phyloP scores from a whole-genome alignment of 2,329 filamentous ascomycete genomes.

The Chalara sp. region DNA sequence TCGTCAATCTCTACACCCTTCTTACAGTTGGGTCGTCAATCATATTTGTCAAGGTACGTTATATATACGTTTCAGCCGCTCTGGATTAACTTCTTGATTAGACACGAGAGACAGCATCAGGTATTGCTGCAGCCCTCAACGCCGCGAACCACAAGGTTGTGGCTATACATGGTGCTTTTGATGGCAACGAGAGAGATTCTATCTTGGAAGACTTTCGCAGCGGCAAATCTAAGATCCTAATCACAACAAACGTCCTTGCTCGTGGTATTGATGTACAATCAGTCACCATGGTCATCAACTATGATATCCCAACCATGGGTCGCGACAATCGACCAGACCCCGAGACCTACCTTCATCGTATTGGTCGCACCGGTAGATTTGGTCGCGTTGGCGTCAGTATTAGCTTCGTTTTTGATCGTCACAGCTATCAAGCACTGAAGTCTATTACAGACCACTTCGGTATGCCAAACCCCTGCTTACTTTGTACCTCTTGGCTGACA shows the following conservation, averaged over 20 bases:
- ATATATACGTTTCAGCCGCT: background rate
- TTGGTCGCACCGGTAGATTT: constrained; percentile 93
- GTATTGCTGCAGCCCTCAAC: constrained; percentile 81
- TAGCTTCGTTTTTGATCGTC: constrained; percentile 83
- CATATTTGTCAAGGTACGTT: constrained; percentile 83
- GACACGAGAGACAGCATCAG: constrained; percentile 78
- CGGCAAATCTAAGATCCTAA: constrained; percentile 88
- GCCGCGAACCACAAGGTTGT: constrained; percentile 88
- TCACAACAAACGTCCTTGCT: constrained; percentile 93
- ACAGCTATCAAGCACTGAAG: constrained; percentile 72
- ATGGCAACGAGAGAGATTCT: constrained; percentile 74
- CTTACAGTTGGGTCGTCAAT: constrained; percentile 97
- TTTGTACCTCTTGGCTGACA: no score
- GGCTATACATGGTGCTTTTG: constrained; percentile 80
- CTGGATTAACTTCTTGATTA: constrained; percentile 29
- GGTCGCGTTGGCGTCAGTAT: constrained; percentile 94
- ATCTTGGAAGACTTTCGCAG: constrained; percentile 82
- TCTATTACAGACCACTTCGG: constrained; percentile 75
- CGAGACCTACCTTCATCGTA: constrained; percentile 96
- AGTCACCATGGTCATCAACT: constrained; percentile 98
- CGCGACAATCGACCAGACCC: constrained; percentile 80
- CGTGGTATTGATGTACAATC: constrained; percentile 91
- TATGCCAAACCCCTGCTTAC: background rate
- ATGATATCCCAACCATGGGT: constrained; percentile 75
- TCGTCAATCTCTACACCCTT: constrained; percentile 89